These are phyloP conservation scores for Alternaria sp. DNA, from an alignment of 2,329 filamentous ascomycete genomes.

Conservation along the genomic window DNA sequence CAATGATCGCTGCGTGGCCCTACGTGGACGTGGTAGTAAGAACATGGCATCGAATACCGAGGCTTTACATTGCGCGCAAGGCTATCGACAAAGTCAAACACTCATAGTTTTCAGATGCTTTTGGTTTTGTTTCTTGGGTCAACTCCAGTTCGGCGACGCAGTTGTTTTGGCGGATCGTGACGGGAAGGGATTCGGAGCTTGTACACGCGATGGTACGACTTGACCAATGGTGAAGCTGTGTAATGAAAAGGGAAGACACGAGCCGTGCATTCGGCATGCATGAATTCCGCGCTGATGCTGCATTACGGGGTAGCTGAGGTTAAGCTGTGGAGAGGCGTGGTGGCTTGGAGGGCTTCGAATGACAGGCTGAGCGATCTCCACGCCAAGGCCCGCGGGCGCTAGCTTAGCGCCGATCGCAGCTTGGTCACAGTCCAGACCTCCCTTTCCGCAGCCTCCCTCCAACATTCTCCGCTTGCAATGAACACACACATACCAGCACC, in stretches of 20 bases:
- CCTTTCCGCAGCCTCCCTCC: not conserved
- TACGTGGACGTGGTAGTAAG: not conserved
- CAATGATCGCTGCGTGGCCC: not conserved
- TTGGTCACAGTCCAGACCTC: constrained; percentile 9
- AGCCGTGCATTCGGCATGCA: not conserved
- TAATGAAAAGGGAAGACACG: not conserved
- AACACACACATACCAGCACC: not conserved
- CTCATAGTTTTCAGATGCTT: not conserved
- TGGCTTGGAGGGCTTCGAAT: constrained; percentile 2
- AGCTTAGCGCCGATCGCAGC: constrained; percentile 6
- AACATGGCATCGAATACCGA: not conserved
- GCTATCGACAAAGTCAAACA: not conserved
- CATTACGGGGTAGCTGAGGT: not conserved
- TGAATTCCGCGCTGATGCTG: not conserved
- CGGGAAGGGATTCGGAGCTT: not conserved
- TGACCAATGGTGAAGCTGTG: not conserved
- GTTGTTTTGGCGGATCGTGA: not conserved
- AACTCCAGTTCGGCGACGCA: no score
- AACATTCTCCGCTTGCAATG: not conserved
- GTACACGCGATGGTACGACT: not conserved
- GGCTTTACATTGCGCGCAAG: not conserved
- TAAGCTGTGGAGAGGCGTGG: not conserved
- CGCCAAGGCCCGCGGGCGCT: constrained; percentile 1
- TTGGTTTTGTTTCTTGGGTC: not conserved
- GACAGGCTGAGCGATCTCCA: constrained; percentile 3